A percentile compares a stretch with the other conserved stretches of the same genome.
Evolutionary conservation across 768 basidiomycete species (phyloP).

Genomic region (Baorangia bicolor): DNA sequence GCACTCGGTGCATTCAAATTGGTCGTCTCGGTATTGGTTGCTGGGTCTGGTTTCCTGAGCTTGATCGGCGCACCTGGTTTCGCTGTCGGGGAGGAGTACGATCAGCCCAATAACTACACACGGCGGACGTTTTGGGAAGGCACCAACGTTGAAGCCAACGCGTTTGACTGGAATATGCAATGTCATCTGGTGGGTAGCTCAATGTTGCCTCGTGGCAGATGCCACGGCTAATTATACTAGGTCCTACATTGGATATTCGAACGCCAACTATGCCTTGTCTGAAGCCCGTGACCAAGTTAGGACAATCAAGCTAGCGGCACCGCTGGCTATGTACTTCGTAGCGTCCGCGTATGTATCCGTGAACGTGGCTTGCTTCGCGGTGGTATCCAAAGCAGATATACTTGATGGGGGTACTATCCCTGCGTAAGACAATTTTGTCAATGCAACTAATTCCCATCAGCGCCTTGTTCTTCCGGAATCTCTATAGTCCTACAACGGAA

Average conservation of each 20-base stretch:
- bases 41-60: constrained; percentile 52
- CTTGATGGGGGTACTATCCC: constrained; percentile 62
- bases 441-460: constrained; percentile 29
- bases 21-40: constrained; percentile 48
- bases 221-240: constrained; percentile 31
- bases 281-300: constrained; percentile 69
- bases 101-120: constrained; percentile 54
- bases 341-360: constrained; percentile 59
- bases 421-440: constrained; percentile 46
- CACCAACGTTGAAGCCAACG: constrained; percentile 51
- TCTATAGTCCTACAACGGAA: constrained; percentile 64
- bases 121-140: constrained; percentile 69
- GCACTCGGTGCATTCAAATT: constrained; percentile 61
- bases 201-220: background rate
- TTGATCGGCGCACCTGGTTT: constrained; percentile 51
- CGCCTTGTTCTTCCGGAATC: constrained; percentile 71
- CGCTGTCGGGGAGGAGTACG: constrained; percentile 47
- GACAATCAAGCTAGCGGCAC: constrained; percentile 71
- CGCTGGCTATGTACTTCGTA: constrained; percentile 61
- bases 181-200: constrained; percentile 57
- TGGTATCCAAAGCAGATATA: constrained; percentile 69
- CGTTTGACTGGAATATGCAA: constrained; percentile 65
- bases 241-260: constrained; percentile 72
- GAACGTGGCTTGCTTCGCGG: constrained; percentile 74
- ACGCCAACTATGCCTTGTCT: constrained; percentile 72